Evolutionary conservation across 805 yeast species (phyloP), one percentile per base, ranked within the genome.

Genomic region (Pichia manshurica): DNA sequence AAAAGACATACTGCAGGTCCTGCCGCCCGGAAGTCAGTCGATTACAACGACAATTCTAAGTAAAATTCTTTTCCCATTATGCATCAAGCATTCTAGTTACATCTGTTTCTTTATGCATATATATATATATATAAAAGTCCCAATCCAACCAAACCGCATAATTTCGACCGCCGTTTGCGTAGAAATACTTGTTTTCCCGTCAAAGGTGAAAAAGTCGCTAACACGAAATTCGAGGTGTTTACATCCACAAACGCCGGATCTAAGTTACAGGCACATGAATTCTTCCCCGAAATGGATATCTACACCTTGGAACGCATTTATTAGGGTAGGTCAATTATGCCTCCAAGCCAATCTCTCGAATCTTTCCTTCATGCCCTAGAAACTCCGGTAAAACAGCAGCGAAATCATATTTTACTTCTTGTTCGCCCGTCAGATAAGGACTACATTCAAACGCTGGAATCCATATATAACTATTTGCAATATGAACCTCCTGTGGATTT

Each of bases 1-100:
- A 85, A 84, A 66, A 74, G 96, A 55, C 70, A 63, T 28, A 63
- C 67, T 0, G 65, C 53, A 7, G 69, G 66, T 31, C 49, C 47
- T 6, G 34, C 72, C 64, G 42, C 67, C 52, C 57, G 72, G 61
- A 53, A 64, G 6, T 46, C 42, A 4, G 64, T 64, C 12, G 63
- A 66, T 35, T 64, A 52, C 35, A 60, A 67, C 47, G 69, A 67
- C 44, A 65, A 67, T 44, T 54, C 64, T 4, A 57, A 55, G 45
- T 62, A 50, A n/a, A 25, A 10, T 28, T 29, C 12, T 25, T 7
- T 8, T 25, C 29, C 10, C 10, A 8, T 25, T 25, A 25, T 10
- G 29, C 29, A 25, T 25, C 33, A 29, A 29, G 33, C 15, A 29
- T 29, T 29, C n/a, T n/a, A n/a, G n/a, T n/a, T n/a, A n/a, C n/a